Base-by-base conservation (phyloP, 768 basidiomycete genomes). In the Boletellus ananas region DNA sequence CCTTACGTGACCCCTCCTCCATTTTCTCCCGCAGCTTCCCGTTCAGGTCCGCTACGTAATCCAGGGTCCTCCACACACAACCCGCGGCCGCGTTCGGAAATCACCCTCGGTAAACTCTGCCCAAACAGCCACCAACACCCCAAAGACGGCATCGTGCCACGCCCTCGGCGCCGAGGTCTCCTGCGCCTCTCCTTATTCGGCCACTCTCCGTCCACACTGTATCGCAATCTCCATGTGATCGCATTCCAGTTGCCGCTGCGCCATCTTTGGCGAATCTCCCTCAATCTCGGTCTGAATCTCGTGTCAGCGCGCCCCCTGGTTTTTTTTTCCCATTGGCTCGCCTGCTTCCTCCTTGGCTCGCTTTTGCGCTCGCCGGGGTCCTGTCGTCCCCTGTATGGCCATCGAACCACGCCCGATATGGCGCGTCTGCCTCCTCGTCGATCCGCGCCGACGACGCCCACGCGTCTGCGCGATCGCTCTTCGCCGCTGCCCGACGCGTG, bases 121-220 rank as follows among this genome's bases (percentile, higher is more conserved):
- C 34, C 44, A 65, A 67, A 67, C 2, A 66, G 0, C 0, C n/a
- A 14, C 31, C 16, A 58, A 69, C 10, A 69, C 18, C 17, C 63
- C 56, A 61, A 50, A 62, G 54, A 17, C 45, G 57, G 64, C 38
- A 40, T 47, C 54, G 55, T 56, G 55, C 69, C 67, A 65, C 53
- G 54, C 54, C 72, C 71, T 74, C 71, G 71, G 72, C 71, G 71
- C 71, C 72, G 71, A 72, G 71, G 72, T 58, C 39, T 52, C 57
- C 47, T 61, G 49, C 40, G 34, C 55, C 34, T 58, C 51, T 56
- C 68, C 65, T 61, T 62, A 62, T 61, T 51, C 45, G 62, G 59
- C 57, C 60, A 58, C 52, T 45, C 61, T 70, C 70, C 62, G 62
- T 43, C 57, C 68, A 63, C 60, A 56, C 55, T 57, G 55, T 59